Base-by-base conservation (phyloP, 2,329 filamentous ascomycete genomes). In the Fusarium sp. region DNA sequence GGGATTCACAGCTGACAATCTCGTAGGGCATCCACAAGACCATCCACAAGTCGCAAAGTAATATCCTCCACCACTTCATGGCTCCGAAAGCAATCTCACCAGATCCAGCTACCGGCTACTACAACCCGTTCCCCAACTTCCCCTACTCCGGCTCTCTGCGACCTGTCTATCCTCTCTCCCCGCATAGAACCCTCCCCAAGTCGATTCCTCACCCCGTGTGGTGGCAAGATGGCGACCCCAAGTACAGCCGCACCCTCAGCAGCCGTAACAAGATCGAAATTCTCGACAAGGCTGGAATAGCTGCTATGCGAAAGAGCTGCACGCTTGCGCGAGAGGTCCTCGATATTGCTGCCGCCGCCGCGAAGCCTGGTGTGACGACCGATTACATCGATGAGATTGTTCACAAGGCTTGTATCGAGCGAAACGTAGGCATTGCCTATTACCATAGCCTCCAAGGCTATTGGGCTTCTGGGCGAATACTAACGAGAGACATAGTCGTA, bases 381-480 rank as follows among this genome's bases (percentile, higher is more conserved):
- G 96, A 99, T 81, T 92, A 97, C 78, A 94, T 99, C 68, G 96
- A 99, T 80, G 93, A 97, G 84, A 87, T 98, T 72, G 95, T 98
- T 45, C 96, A 99, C 86, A 94, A 98, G 78, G 96, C 96, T 61
- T 98, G 94, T 81, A 86, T 98, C 75, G 96, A 98, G 85, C 90
- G 96, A 84, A 90, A 98, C 76, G 96, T 98, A 85, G 85, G 93
- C 82, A 24, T 70, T 60, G 22, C 54, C 35, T 34, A 40, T 47
- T 6, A 29, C 27, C 34, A n/a, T 37, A 11, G 20, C 22, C 16
- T 50, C 4, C 20, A 47, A 6, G 18, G 22, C 5, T 22, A 34
- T 29, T 34, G 18, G 18, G 35, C 20, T n/a, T 37, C 40, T 20
- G 14, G 9, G 38, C 38, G 11, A 74, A 68, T 40, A 58, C 42